Conservation (phyloP, 139 green algal genomes). For the Volvox reticuliferus region DNA sequence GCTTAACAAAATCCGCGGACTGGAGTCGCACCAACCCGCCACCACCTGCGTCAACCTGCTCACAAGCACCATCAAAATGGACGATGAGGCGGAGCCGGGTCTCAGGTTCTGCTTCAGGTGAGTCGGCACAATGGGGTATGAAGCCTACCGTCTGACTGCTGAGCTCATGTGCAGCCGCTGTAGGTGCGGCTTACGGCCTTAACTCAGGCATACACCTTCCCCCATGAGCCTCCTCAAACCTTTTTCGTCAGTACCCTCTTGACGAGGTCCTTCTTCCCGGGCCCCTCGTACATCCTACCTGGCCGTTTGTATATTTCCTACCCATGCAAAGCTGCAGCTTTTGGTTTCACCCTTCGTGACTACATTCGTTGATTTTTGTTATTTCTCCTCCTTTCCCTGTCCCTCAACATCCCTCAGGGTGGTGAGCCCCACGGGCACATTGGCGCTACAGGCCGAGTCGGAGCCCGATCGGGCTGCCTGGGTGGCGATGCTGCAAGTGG, state of each 20-base stretch:
- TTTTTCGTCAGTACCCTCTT: no score
- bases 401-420: constrained; percentile 60
- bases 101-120: constrained; percentile 79
- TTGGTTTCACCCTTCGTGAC: no score
- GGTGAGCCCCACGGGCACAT: constrained; percentile 81
- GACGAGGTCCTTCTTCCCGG: no score
- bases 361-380: neutral
- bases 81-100: constrained; percentile 78
- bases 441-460: constrained; percentile 81
- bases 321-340: no score
- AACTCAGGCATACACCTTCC: no score
- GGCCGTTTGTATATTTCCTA: no score
- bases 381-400: neutral
- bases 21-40: constrained; percentile 23
- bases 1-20: constrained; percentile 32
- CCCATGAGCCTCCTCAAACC: no score
- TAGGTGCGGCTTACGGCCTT: no score
- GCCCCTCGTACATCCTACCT: no score
- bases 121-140: no score
- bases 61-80: constrained; percentile 90
- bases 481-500: constrained; percentile 67
- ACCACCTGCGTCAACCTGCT: constrained; percentile 89
- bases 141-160: no score
- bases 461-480: constrained; percentile 82
- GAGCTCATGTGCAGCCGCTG: no score